Evolutionary conservation across 768 basidiomycete genomes (phyloP), one percentile per base, ranked within the genome.

Genomic region (Hericium coralloides): DNA sequence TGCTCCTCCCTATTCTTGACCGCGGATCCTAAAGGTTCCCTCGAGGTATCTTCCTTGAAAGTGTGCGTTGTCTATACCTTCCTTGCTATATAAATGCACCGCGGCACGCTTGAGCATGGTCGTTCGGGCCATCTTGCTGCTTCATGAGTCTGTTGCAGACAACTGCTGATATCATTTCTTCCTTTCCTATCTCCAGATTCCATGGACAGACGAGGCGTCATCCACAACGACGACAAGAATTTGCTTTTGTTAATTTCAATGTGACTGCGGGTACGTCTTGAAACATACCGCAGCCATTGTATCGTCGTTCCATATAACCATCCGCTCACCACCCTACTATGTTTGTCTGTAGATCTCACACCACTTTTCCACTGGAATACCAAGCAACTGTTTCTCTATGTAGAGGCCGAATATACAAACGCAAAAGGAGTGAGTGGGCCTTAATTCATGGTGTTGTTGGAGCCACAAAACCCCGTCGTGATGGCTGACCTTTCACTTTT

Each of bases 281-380:
- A 25, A 38, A 25, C 49, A 50, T 50, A 2, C 18, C 49, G 2
- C 56, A 55, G 51, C 51, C 18, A 55, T 52, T 15, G 38, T 45
- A 49, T 56, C 31, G 49, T 49, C 20, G 41, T 37, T 41, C 25
- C 57, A 43, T 31, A 31, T 20, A 26, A 38, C 18, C 15, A 43
- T 41, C 36, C 51, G 8, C 37, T 47, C 31, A 37, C 51, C 20
- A 38, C n/a, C 39, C 43, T 15, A 38, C 20, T 37, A 38, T 45
- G 36, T 52, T 43, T 20, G 43, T 23, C 18, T 41, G 36, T 47
- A 93, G 93, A 95, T 71, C 75, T 95, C 4, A 74, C 80, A 9
- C 82, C 93, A 12, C 76, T 95, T 31, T 95, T 94, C 72, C 75
- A 94, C 71, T 95, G 92, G 92, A 95, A 95, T 70, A 95, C 93